Evolutionary conservation across 148 eudicot species (phyloP), one percentile per base, ranked within the genome.

Genomic region (Cornus suecica): DNA sequence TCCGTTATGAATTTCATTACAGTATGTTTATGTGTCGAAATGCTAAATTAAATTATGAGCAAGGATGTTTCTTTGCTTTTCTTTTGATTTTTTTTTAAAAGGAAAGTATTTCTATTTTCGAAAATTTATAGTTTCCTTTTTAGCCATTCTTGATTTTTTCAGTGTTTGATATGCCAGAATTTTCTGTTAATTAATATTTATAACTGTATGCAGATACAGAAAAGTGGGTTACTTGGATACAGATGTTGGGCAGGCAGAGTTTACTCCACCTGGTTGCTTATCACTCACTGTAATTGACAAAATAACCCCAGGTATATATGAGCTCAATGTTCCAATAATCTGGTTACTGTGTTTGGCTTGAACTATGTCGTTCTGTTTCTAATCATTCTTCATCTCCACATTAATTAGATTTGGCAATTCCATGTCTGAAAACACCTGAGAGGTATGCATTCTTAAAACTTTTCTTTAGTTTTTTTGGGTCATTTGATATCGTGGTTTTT

Each of bases 221-320:
- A 85, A 74, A 74, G 97, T 95, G 10, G 97, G 93, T 83, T 95
- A 89, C 71, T 81, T 95, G 83, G 99, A 95, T 77, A 91, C 94
- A 10, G 99, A 95, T 89, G 99, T 95, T 80, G 99, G 99, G 72
- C 99, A 95, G 88, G 82, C 97, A 16, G 99, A 95, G 83, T 95
- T 95, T 80, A 95, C 99, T 74, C 87, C 99, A 56, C 91, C 99
- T 41, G 97, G 97, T 76, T 90, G 93, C 68, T 80, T 95, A 41
- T 92, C 99, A 61, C 87, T 95, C 31, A 88, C 93, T 61, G 80
- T 89, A 48, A 81, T 95, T 74, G 91, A 95, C 74, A 82, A 91
- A 74, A 69, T 86, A 79, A 92, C 94, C 76, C 84, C 90, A 81
- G 96, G 97, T 95, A 79, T 42, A 34, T 73, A 60, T 34, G 18